These are phyloP conservation scores for Phylloporus sp. DNA, from an alignment of 768 basidiomycete genomes.

Conservation along the genomic window DNA sequence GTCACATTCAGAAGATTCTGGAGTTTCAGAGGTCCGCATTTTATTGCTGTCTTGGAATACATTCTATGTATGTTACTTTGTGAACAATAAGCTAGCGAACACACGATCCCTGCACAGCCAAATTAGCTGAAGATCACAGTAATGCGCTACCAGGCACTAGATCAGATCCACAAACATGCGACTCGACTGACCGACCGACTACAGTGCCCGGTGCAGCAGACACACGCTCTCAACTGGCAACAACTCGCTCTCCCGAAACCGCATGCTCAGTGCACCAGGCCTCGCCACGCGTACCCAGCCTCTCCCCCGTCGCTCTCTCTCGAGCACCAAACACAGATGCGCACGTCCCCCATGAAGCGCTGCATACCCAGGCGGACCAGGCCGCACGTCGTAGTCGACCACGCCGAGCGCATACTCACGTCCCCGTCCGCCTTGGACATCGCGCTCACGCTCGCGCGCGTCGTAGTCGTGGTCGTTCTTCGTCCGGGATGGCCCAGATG, in stretches of 20 bases:
- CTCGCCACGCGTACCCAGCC: constrained; percentile 20
- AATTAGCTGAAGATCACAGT: no score
- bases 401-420: constrained; percentile 21
- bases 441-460: constrained; percentile 3
- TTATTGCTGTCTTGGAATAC: no score
- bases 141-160: no score
- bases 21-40: no score
- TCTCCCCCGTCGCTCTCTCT: constrained; percentile 16
- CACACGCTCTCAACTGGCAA: constrained; percentile 19
- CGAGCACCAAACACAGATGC: constrained; percentile 16
- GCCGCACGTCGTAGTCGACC: constrained; percentile 19
- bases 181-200: not conserved
- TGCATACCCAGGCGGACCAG: constrained; percentile 19
- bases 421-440: constrained; percentile 1
- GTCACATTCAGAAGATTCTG: no score
- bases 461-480: not conserved
- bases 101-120: no score
- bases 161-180: no score
- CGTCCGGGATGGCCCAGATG: constrained; percentile 1
- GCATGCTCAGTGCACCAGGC: constrained; percentile 19
- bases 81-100: no score
- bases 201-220: constrained; percentile 17
- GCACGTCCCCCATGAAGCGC: constrained; percentile 15
- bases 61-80: no score
- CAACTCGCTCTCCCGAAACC: constrained; percentile 23